Percentiles rank a stretch among this genome's conserved stretches.
phyloP scores from a whole-genome alignment of 768 basidiomycete genomes.

The Pleurotus pulmonarius region DNA sequence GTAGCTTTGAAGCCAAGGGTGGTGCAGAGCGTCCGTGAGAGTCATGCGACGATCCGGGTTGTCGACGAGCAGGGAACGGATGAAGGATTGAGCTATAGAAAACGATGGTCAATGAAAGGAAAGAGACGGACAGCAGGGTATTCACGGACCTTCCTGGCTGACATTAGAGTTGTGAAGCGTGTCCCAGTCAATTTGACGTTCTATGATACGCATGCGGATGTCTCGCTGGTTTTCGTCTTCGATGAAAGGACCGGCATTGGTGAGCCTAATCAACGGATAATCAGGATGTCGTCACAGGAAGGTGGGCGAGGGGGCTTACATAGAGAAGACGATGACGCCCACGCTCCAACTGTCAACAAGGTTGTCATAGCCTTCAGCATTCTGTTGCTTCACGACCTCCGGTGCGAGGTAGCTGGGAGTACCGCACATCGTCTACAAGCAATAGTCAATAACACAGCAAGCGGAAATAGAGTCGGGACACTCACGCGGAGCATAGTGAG shows the following conservation, averaged over 20 bases:
- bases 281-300: conserved; percentile 8
- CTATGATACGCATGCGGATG: conserved; percentile 56
- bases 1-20: conserved; percentile 68
- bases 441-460: not conserved
- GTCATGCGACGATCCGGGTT: conserved; percentile 71
- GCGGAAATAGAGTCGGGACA: not conserved
- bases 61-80: conserved; percentile 57
- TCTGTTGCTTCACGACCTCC: conserved; percentile 74
- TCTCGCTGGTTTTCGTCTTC: conserved; percentile 64
- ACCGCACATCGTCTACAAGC: conserved; percentile 83
- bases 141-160: conserved; percentile 43
- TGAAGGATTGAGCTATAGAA: conserved; percentile 58
- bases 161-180: conserved; percentile 36
- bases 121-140: too few relatives aligned
- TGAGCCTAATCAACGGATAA: conserved; percentile 47
- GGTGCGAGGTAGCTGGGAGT: conserved; percentile 94
- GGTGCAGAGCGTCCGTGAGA: conserved; percentile 59
- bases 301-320: conserved; percentile 43
- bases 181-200: conserved; percentile 61
- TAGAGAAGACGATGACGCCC: conserved; percentile 91
- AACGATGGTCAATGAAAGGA: not conserved
- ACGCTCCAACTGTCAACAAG: conserved; percentile 96
- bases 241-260: conserved; percentile 75
- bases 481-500: conserved; percentile 72
- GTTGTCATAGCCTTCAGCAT: conserved; percentile 74